phyloP scores from a whole-genome alignment of 495 filamentous ascomycete species.

The Filosporella fistucella region DNA sequence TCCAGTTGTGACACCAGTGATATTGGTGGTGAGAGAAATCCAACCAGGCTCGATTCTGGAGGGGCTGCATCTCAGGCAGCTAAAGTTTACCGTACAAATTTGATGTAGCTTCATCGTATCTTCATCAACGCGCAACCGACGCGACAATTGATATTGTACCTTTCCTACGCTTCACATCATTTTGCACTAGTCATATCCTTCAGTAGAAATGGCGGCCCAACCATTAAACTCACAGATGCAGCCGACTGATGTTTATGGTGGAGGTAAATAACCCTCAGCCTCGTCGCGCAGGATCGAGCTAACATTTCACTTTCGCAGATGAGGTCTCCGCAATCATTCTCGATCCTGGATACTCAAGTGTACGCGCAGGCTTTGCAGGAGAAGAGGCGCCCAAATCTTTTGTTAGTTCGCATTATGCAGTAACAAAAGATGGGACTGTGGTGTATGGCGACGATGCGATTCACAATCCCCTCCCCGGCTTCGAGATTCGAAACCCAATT shows the following conservation, averaged over 20 bases:
- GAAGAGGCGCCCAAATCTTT: slow-evolving; percentile 96
- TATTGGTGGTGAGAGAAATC: too few species aligned
- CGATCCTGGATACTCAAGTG: slow-evolving; percentile 86
- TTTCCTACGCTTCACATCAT: too few species aligned
- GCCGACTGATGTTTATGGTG: slow-evolving; percentile 72
- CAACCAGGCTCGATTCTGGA: too few species aligned
- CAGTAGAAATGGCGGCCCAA: slow-evolving; percentile 27
- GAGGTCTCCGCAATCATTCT: slow-evolving; percentile 96
- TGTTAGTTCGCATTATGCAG: slow-evolving; percentile 73
- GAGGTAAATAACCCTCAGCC: slow-evolving; percentile 57
- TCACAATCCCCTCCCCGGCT: slow-evolving; percentile 64
- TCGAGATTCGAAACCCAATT: slow-evolving; percentile 89
- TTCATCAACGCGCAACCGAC: too few species aligned
- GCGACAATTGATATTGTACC: too few species aligned
- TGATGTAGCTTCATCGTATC: too few species aligned
- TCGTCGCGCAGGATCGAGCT: background rate
- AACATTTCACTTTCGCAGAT: slow-evolving; percentile 49
- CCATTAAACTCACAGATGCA: slow-evolving; percentile 26
- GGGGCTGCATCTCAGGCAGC: too few species aligned
- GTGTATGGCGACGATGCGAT: slow-evolving; percentile 87
- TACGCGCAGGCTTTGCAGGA: slow-evolving; percentile 92
- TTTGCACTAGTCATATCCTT: too few species aligned
- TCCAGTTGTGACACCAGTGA: too few species aligned
- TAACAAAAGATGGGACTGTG: slow-evolving; percentile 42
- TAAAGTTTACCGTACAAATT: too few species aligned